phyloP scores from a whole-genome alignment of 371 early-diverging fungal genomes.

The Lichtheimia ornata region DNA sequence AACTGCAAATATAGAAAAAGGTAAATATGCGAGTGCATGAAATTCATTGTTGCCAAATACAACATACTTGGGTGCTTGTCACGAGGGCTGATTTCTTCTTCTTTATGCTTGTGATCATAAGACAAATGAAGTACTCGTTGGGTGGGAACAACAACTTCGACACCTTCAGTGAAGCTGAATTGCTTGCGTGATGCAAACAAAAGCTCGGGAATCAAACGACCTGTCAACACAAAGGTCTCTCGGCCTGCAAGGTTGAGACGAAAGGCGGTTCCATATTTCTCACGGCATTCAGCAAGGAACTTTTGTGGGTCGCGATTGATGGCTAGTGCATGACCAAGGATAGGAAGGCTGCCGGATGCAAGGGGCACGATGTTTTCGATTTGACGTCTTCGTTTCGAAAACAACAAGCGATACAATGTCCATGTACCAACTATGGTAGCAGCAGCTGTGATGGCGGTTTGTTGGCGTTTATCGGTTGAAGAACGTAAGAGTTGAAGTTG shows the following conservation, averaged over 20 bases:
- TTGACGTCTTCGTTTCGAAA: neutral
- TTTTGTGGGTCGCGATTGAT: neutral
- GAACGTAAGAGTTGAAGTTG: too few relatives aligned
- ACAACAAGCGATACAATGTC: neutral
- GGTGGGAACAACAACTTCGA: conserved; percentile 17
- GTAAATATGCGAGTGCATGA: neutral
- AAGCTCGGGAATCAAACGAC: conserved; percentile 13
- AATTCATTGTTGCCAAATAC: too few relatives aligned
- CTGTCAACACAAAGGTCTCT: conserved; percentile 13
- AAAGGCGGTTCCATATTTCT: conserved; percentile 13
- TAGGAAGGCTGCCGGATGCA: conserved; percentile 7
- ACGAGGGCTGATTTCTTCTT: conserved; percentile 9
- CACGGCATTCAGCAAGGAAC: conserved; percentile 8
- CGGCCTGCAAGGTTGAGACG: conserved; percentile 8
- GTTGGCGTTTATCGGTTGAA: too few relatives aligned
- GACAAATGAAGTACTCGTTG: conserved; percentile 7
- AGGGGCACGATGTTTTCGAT: conserved; percentile 9
- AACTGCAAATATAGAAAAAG: conserved; percentile 7
- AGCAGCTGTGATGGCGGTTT: too few relatives aligned
- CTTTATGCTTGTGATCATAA: conserved; percentile 15
- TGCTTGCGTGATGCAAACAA: conserved; percentile 7
- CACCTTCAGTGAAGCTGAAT: conserved; percentile 21
- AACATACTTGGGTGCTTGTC: conserved; percentile 17
- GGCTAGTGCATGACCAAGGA: conserved; percentile 10
- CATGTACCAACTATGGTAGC: neutral